A percentile compares a stretch with the other conserved stretches of the same genome.
Conservation (phyloP, 2,329 filamentous ascomycete species). For the Fusarium oxysporum region DNA sequence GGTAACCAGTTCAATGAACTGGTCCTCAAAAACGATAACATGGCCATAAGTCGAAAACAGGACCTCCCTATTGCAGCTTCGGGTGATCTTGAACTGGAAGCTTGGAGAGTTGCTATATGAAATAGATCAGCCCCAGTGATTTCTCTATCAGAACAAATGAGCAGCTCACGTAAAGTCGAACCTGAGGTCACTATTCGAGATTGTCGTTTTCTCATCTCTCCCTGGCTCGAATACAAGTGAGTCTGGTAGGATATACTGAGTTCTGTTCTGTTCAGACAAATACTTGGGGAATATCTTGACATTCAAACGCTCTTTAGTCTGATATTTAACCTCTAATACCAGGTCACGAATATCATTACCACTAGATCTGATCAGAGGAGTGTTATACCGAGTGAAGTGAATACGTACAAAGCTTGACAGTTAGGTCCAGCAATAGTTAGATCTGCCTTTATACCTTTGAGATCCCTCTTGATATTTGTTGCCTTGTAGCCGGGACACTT, state of each 20-base stretch:
- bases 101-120: background rate
- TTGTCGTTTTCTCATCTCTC: background rate
- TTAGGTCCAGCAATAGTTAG: background rate
- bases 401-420: background rate
- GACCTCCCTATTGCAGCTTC: background rate
- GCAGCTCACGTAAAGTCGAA: background rate
- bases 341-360: background rate
- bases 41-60: background rate
- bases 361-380: background rate
- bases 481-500: background rate
- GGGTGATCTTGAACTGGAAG: background rate
- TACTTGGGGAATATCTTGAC: background rate
- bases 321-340: background rate
- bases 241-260: background rate
- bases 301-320: background rate
- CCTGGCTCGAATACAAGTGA: background rate
- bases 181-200: background rate
- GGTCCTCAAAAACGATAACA: background rate
- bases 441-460: background rate
- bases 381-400: rapidly evolving
- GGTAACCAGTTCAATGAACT: background rate
- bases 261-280: background rate
- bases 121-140: background rate
- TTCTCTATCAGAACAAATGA: too few relatives aligned
- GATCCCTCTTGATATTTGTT: background rate